A percentile compares a stretch with the other conserved stretches of the same genome.
phyloP scores from a whole-genome alignment of 176 grass and related monocot genomes.

The barley (Hordeum vulgare) region DNA sequence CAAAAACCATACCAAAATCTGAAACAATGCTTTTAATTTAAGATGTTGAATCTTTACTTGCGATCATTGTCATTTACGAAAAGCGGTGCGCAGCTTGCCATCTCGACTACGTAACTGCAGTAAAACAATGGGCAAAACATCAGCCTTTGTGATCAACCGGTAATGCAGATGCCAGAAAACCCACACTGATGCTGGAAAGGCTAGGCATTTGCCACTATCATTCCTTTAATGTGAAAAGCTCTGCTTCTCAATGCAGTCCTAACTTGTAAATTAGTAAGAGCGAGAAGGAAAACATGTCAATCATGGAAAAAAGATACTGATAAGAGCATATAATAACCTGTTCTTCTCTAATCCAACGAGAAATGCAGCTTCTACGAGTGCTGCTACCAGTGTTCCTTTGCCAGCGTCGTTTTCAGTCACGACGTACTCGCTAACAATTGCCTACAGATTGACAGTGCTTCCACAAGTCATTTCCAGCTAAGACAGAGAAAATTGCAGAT shows the following conservation, averaged over 20 bases:
- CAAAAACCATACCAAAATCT: neutral
- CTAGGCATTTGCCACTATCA: neutral
- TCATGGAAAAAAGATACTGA: too few relatives aligned
- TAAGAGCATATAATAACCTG: slow-evolving; percentile 35
- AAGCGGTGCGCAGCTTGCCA: slow-evolving; percentile 85
- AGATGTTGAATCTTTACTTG: slow-evolving; percentile 18
- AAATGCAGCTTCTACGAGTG: slow-evolving; percentile 89
- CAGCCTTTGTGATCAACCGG: neutral
- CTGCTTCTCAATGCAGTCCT: too few relatives aligned
- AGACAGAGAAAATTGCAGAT: neutral
- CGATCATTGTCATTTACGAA: slow-evolving; percentile 87
- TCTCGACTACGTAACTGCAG: slow-evolving; percentile 78
- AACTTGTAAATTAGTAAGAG: too few relatives aligned
- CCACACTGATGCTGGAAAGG: neutral
- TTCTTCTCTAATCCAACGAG: slow-evolving; percentile 88
- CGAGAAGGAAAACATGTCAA: too few relatives aligned
- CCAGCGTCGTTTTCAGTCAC: slow-evolving; percentile 77
- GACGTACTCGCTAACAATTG: slow-evolving; percentile 89
- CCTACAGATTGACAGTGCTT: slow-evolving; percentile 29
- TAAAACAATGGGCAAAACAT: slow-evolving; percentile 1
- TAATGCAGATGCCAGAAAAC: neutral
- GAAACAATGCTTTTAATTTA: neutral
- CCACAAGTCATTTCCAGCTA: neutral
- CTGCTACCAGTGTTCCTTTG: slow-evolving; percentile 74
- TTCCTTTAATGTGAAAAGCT: neutral